phyloP scores from a whole-genome alignment of 116 monocot species.

The Zostera marina region DNA sequence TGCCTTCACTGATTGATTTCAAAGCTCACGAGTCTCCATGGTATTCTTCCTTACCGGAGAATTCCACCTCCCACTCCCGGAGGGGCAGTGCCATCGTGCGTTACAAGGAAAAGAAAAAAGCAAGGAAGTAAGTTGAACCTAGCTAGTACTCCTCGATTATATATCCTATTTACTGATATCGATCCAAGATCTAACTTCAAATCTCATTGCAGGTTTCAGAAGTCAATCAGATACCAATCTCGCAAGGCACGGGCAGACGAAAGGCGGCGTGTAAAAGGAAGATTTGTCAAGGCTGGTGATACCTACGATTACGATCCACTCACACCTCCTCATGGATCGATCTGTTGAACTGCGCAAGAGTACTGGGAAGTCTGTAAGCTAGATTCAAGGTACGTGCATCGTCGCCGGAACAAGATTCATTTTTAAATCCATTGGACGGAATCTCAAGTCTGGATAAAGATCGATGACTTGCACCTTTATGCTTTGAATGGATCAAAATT shows the following conservation, averaged over 20 bases:
- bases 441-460: no score
- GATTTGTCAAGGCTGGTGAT: conserved; percentile 80
- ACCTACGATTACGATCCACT: conserved; percentile 73
- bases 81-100: conserved; percentile 63
- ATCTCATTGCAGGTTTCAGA: conserved; percentile 85
- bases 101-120: conserved; percentile 4
- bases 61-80: conserved; percentile 17
- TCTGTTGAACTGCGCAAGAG: not conserved
- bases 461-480: no score
- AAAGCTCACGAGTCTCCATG: conserved; percentile 58
- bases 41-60: conserved; percentile 39
- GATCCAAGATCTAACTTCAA: not conserved
- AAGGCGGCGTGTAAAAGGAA: conserved; percentile 62
- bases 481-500: no score
- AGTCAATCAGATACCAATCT: conserved; percentile 76
- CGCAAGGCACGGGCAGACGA: conserved; percentile 81
- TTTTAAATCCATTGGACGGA: no score
- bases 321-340: no score
- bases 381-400: no score
- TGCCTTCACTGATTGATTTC: conserved; percentile 40
- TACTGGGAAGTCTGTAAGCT: no score
- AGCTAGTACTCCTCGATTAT: no score
- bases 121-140: conserved; percentile 1
- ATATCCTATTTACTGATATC: not conserved
- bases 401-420: no score